Conservation (phyloP, 495 filamentous ascomycete species). For the Podospora didyma region DNA sequence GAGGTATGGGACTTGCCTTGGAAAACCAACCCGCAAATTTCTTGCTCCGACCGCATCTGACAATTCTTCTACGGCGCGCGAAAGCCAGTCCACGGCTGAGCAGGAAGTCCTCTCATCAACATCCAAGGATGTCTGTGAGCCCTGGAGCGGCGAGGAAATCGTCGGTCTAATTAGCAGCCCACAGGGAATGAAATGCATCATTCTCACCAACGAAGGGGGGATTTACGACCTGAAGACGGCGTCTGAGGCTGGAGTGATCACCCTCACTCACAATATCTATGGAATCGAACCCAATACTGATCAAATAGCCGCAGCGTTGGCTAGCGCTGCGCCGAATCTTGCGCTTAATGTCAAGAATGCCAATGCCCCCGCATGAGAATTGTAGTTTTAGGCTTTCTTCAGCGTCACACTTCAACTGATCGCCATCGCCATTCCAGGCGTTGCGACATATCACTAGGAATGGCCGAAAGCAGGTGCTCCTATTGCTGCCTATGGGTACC, state of each 20-base stretch:
- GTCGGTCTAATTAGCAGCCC: background rate
- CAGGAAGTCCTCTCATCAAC: slow-evolving; percentile 5
- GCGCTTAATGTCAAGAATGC: slow-evolving; percentile 9
- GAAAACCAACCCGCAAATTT: background rate
- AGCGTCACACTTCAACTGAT: background rate
- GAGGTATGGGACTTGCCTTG: background rate
- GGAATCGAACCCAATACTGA: no score
- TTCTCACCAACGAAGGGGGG: background rate
- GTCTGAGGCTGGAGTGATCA: background rate
- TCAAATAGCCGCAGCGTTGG: background rate
- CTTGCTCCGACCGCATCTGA: background rate
- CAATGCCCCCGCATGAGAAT: background rate
- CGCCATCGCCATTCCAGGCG: slow-evolving; percentile 4
- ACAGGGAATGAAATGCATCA: slow-evolving; percentile 1
- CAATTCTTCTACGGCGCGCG: background rate
- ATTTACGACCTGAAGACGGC: background rate
- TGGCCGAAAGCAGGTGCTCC: slow-evolving; percentile 1
- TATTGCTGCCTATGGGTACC: slow-evolving; percentile 1
- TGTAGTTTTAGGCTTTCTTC: slow-evolving; percentile 1
- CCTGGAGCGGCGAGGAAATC: slow-evolving; percentile 5
- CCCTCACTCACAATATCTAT: background rate
- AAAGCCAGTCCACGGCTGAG: slow-evolving; percentile 5
- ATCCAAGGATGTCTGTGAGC: slow-evolving; percentile 7
- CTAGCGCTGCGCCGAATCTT: slow-evolving; percentile 5
- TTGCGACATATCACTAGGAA: background rate